These are phyloP conservation scores for Delonix regia DNA, from an alignment of 306 rosid species.

Conservation along the genomic window DNA sequence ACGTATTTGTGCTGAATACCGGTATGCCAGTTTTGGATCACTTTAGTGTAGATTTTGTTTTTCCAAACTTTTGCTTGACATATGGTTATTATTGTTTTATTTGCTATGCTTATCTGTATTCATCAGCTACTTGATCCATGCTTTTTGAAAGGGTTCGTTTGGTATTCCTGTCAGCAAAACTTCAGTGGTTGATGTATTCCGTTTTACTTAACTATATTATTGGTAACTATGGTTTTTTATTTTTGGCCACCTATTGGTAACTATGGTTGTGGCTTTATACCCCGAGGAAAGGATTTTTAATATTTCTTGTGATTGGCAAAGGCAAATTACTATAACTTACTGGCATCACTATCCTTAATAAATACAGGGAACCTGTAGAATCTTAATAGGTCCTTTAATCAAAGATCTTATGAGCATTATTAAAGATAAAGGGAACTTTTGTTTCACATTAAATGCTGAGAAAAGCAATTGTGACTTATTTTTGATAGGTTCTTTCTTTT, in stretches of 20 bases:
- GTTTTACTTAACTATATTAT: background rate
- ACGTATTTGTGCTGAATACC: slow-evolving; percentile 65
- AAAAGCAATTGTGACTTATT: background rate
- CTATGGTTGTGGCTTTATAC: background rate
- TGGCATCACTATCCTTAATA: background rate
- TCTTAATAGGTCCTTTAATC: background rate
- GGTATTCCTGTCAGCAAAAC: background rate
- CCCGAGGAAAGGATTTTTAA: background rate
- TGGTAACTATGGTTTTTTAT: background rate
- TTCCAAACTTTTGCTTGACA: background rate
- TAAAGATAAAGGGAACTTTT: background rate
- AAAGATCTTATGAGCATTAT: background rate
- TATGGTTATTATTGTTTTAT: background rate
- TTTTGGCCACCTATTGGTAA: too few species aligned
- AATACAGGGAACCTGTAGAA: background rate
- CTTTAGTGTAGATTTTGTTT: background rate
- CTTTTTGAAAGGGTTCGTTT: background rate
- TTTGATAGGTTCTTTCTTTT: background rate
- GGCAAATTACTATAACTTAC: background rate
- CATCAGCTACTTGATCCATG: background rate
- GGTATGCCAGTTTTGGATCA: slow-evolving; percentile 48
- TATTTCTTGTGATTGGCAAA: background rate
- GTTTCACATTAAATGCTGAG: too few species aligned
- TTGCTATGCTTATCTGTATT: background rate
- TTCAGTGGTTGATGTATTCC: background rate